Evolutionary conservation across 1,284 basidiomycete genomes (phyloP), one percentile per base, ranked within the genome.

Genomic region (Ustilago esculenta): DNA sequence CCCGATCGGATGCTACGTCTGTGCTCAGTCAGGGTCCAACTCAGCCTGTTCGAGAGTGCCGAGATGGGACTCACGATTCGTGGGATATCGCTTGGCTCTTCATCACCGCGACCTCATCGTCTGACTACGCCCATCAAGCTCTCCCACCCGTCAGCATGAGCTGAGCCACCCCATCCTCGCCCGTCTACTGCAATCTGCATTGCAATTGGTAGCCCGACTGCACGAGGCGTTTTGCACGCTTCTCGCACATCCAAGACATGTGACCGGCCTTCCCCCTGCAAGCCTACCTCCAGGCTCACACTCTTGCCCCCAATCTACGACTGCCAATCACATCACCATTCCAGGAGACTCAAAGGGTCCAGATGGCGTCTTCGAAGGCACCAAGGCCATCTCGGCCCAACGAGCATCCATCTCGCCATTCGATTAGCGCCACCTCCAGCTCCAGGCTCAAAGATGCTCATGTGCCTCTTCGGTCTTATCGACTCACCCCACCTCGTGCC

Each of bases 351-450:
- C 6, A 12, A 29, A 6, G 27, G 1, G 7, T 14, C 36, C 20
- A 6, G 2, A 61, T 55, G 50, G 18, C 51, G 9, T 44, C 52
- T 5, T 27, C 58, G 11, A 50, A 47, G 4, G 21, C 43, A 4
- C 23, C 46, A 18, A 37, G 30, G 30, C 47, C 42, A 7, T 41
- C 46, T 23, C 41, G 58, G 58, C 52, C 58, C 17, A n/a, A 15
- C 27, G 36, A 61, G 33, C 35, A 25, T 14, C 51, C 58, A 20
- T 61, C 58, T 50, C 58, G 58, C 17, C 58, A 61, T 32, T 54
- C 51, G 14, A 45, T 61, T 35, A 39, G 40, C 41, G 34, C 35
- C 33, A 46, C 47, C 7, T 34, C 52, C 17, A 24, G 46, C 29
- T 42, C 27, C 14, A 18, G 42, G 5, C 37, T 42, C 34, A 41